A percentile compares a stretch with the other conserved stretches of the same genome.
These are phyloP conservation scores for Takakia lepidozioides DNA, from an alignment of 225 moss, liverwort and hornwort genomes.

Conservation along the genomic window DNA sequence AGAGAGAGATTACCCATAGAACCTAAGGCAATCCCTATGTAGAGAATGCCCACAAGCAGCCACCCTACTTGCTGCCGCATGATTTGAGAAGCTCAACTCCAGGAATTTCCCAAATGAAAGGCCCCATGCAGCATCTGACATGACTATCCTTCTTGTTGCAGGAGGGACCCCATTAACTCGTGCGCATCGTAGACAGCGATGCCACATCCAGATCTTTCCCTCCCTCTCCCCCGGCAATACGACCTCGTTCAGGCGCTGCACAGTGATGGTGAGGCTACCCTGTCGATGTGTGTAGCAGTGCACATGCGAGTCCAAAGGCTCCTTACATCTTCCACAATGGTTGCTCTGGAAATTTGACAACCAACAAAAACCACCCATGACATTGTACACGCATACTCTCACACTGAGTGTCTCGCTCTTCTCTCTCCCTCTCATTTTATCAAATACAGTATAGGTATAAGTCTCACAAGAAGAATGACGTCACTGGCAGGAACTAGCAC, in stretches of 20 bases:
- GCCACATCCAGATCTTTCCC: slow-evolving; percentile 99
- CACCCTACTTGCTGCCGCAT: slow-evolving; percentile 78
- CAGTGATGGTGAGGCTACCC: slow-evolving; percentile 91
- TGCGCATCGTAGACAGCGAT: slow-evolving; percentile 88
- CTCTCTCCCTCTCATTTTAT: too few relatives aligned
- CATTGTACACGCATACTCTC: too few relatives aligned
- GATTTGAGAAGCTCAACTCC: slow-evolving; percentile 92
- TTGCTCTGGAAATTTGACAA: slow-evolving; percentile 61
- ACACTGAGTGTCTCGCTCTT: too few relatives aligned
- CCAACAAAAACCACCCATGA: too few relatives aligned
- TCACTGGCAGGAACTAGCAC: too few relatives aligned
- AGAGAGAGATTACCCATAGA: slow-evolving; percentile 66
- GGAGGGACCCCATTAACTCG: slow-evolving; percentile 65
- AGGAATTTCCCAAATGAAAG: slow-evolving; percentile 97
- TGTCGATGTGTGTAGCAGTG: slow-evolving; percentile 84
- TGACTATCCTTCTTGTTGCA: slow-evolving; percentile 73
- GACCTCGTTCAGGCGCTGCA: slow-evolving; percentile 40
- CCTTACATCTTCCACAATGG: slow-evolving; percentile 63
- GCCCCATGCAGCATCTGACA: slow-evolving; percentile 95
- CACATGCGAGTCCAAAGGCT: slow-evolving; percentile 71
- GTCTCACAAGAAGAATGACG: too few relatives aligned
- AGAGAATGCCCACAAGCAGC: slow-evolving; percentile 96
- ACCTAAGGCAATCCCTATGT: slow-evolving; percentile 86
- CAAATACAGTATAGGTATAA: too few relatives aligned
- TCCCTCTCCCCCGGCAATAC: slow-evolving; percentile 69